phyloP scores from a whole-genome alignment of 2,329 filamentous ascomycete species.

The Penicillium griseofulvum region DNA sequence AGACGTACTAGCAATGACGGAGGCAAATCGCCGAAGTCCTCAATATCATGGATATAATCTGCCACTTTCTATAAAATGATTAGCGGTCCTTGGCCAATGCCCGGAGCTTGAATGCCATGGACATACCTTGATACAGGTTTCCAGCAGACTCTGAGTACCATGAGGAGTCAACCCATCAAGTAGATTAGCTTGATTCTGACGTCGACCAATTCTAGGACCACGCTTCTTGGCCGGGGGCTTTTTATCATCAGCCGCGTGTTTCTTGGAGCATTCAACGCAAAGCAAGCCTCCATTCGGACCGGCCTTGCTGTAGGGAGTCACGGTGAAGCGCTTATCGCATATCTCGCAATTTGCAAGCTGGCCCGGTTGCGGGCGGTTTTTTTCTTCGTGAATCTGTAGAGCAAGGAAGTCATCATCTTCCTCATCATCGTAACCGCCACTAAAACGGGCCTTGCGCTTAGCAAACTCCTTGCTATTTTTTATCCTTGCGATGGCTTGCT shows the following conservation, averaged over 20 bases:
- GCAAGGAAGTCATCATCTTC: constrained; percentile 48
- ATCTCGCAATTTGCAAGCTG: constrained; percentile 86
- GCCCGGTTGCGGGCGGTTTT: constrained; percentile 63
- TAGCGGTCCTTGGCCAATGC: constrained; percentile 8
- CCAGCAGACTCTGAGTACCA: constrained; percentile 46
- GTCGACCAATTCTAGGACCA: constrained; percentile 59
- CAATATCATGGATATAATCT: constrained; percentile 61
- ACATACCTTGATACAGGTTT: constrained; percentile 58
- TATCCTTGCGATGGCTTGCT: constrained; percentile 49
- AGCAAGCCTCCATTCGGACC: constrained; percentile 83
- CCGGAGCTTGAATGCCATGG: neutral
- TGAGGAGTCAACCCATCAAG: constrained; percentile 65
- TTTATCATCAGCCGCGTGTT: constrained; percentile 66
- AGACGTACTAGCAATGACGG: constrained; percentile 55
- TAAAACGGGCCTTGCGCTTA: constrained; percentile 43
- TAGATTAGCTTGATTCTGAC: constrained; percentile 78
- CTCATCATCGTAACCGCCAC: constrained; percentile 45
- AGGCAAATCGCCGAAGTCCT: constrained; percentile 64
- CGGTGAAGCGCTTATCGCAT: constrained; percentile 85
- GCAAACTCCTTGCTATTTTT: constrained; percentile 53
- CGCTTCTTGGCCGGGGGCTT: constrained; percentile 54
- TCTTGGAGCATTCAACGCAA: constrained; percentile 76
- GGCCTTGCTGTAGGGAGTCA: constrained; percentile 81
- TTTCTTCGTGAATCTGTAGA: constrained; percentile 56
- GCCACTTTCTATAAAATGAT: constrained; percentile 52